phyloP scores from a whole-genome alignment of 1,284 basidiomycete species.

The Wolfiporia cocos region DNA sequence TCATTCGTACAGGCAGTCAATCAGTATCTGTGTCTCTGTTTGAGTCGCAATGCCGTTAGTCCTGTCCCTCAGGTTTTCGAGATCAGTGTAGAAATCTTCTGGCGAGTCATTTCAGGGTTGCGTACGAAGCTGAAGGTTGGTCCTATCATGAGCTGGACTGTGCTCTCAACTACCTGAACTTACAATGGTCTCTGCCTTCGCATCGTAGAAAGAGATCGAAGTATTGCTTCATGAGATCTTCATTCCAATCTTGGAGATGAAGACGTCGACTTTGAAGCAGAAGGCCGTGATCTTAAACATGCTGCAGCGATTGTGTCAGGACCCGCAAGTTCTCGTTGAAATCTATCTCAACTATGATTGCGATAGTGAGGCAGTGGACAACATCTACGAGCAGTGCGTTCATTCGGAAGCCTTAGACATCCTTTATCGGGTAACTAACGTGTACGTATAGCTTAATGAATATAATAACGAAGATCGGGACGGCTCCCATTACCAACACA shows the following conservation, averaged over 20 bases:
- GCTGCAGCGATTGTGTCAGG: conserved; percentile 83
- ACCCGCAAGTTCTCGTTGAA: conserved; percentile 94
- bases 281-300: conserved; percentile 88
- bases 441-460: conserved; percentile 74
- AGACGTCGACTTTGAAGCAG: conserved; percentile 91
- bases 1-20: conserved; percentile 89
- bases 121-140: conserved; percentile 90
- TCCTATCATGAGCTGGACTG: neutral
- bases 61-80: conserved; percentile 97
- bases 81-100: conserved; percentile 97
- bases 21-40: conserved; percentile 89
- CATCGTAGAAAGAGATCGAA: conserved; percentile 92
- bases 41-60: conserved; percentile 95
- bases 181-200: neutral
- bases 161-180: conserved; percentile 2
- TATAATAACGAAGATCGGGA: conserved; percentile 87
- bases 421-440: neutral
- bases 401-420: neutral
- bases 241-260: conserved; percentile 98
- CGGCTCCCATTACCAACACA: conserved; percentile 50
- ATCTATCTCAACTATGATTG: conserved; percentile 98
- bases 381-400: conserved; percentile 90
- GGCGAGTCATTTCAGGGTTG: conserved; percentile 91
- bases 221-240: conserved; percentile 98
- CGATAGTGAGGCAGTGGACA: conserved; percentile 86